A percentile compares a stretch with the other conserved stretches of the same genome.
These are phyloP conservation scores for Neoboletus magnificus DNA, from an alignment of 768 basidiomycete species.

Conservation along the genomic window DNA sequence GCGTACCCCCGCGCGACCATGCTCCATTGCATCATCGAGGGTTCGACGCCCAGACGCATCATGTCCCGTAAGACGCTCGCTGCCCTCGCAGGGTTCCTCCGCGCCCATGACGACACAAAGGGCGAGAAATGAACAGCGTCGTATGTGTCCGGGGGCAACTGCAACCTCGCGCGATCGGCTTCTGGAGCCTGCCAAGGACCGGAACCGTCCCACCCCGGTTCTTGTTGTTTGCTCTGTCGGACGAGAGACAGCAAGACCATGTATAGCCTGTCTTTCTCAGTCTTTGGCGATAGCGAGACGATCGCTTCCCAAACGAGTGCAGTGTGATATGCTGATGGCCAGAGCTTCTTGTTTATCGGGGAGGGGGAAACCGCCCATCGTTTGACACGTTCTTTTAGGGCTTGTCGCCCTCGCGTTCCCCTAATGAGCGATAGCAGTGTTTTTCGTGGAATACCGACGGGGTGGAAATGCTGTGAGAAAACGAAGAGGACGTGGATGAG, in stretches of 20 bases:
- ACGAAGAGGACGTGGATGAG: conserved; percentile 31
- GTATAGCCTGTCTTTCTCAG: conserved; percentile 40
- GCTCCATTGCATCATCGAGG: conserved; percentile 48
- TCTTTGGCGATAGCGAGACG: conserved; percentile 17
- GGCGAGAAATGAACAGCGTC: conserved; percentile 47
- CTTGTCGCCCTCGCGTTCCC: conserved; percentile 8
- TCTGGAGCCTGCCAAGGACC: not conserved
- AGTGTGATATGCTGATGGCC: conserved; percentile 34
- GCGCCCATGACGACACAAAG: conserved; percentile 46
- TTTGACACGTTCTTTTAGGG: not conserved
- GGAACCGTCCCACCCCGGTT: not conserved
- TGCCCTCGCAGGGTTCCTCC: conserved; percentile 29
- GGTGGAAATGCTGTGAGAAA: conserved; percentile 51
- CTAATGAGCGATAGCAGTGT: conserved; percentile 17
- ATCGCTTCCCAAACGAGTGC: conserved; percentile 36
- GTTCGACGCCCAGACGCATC: conserved; percentile 42
- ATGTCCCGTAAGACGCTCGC: conserved; percentile 51
- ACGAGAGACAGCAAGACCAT: conserved; percentile 35
- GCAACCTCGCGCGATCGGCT: not conserved
- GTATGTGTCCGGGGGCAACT: conserved; percentile 28
- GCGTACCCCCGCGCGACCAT: conserved; percentile 48
- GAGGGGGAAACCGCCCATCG: not conserved
- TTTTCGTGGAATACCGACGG: conserved; percentile 48
- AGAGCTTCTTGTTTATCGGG: conserved; percentile 21
- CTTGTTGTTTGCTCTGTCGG: conserved; percentile 1